Conservation (phyloP, 352 stramenopile species). For the Phytopythium mirpurense region DNA sequence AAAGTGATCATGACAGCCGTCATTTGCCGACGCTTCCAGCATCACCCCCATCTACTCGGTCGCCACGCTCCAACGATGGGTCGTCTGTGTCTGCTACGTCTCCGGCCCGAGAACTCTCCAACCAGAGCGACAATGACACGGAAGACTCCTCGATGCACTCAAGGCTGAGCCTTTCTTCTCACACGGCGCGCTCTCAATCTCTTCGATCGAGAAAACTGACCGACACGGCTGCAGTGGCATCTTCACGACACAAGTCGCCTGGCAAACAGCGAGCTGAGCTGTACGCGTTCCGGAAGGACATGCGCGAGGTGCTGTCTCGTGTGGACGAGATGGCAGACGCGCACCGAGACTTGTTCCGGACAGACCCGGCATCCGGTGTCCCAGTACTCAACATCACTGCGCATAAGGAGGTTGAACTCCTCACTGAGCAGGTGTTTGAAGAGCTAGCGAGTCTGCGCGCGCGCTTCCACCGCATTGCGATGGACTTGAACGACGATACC, state of each 20-base stretch:
- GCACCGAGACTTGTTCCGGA: conserved; percentile 56
- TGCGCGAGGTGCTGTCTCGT: conserved; percentile 49
- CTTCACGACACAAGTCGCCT: neutral
- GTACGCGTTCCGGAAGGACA: conserved; percentile 55
- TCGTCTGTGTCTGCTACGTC: neutral
- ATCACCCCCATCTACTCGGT: neutral
- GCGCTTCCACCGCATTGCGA: conserved; percentile 30
- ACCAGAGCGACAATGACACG: conserved; percentile 6
- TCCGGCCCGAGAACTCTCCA: neutral
- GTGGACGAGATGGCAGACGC: conserved; percentile 65
- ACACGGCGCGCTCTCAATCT: no score
- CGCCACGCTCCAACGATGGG: neutral
- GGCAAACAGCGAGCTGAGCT: conserved; percentile 40
- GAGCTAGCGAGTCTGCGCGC: conserved; percentile 33
- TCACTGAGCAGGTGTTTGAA: conserved; percentile 35
- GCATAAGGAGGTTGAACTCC: conserved; percentile 23
- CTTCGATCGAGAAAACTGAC: neutral
- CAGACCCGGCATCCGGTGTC: conserved; percentile 31
- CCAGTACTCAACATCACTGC: conserved; percentile 20
- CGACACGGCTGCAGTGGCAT: neutral
- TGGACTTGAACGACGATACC: conserved; percentile 13
- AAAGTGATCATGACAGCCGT: no score
- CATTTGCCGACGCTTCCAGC: no score
- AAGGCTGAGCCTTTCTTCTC: neutral
- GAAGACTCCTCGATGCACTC: neutral